phyloP scores from a whole-genome alignment of 495 filamentous ascomycete genomes.

The Hyphodiscus hymeniophilus region DNA sequence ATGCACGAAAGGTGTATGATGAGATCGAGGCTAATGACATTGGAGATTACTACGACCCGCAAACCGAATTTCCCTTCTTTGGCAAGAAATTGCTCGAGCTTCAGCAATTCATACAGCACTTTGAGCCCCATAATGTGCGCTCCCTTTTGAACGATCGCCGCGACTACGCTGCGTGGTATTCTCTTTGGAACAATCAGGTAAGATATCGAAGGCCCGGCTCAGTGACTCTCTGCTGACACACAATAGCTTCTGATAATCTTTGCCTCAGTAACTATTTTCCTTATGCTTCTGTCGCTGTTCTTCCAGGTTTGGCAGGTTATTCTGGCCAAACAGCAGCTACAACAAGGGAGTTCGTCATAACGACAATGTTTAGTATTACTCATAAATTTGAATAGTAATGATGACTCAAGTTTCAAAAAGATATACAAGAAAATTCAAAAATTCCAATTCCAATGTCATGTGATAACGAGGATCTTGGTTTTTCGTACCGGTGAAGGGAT shows the following conservation, averaged over 20 bases:
- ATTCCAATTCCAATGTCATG: too few species aligned
- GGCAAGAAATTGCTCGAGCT: conserved; percentile 6
- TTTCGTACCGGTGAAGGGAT: too few species aligned
- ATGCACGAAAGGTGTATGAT: not conserved
- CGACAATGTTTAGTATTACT: not conserved
- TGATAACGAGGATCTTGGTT: too few species aligned
- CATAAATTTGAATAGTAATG: too few species aligned
- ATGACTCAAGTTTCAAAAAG: too few species aligned
- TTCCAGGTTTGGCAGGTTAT: conserved; percentile 2
- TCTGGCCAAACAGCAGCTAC: conserved; percentile 1
- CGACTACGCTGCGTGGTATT: not conserved
- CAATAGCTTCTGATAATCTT: not conserved
- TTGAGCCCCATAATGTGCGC: not conserved
- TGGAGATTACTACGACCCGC: not conserved
- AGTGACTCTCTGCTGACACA: not conserved
- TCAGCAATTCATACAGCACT: not conserved
- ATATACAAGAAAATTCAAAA: too few species aligned
- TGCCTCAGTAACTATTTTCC: not conserved
- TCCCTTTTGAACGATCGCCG: not conserved
- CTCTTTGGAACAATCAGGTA: conserved; percentile 3
- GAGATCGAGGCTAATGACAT: not conserved
- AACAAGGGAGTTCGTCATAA: not conserved
- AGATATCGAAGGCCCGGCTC: not conserved
- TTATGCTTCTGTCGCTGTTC: not conserved
- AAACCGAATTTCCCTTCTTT: conserved; percentile 5